A percentile compares a stretch with the other conserved stretches of the same genome.
phyloP scores from a whole-genome alignment of 306 rosid species.

The Castanospermum australe region DNA sequence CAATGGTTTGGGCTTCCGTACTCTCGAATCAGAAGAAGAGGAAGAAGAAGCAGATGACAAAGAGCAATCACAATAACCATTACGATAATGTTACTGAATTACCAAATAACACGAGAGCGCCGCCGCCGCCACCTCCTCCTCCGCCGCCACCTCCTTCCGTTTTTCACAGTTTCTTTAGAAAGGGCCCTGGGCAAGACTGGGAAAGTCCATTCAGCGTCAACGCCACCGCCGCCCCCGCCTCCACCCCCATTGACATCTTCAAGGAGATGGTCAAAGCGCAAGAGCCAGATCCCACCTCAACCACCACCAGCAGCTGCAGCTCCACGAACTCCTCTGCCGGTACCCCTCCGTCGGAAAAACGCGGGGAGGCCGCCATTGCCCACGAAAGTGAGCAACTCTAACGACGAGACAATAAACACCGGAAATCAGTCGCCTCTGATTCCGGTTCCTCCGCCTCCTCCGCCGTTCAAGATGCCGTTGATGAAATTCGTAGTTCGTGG shows the following conservation, averaged over 20 bases:
- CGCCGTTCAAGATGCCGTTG: slow-evolving; percentile 58
- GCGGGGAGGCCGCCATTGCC: slow-evolving; percentile 66
- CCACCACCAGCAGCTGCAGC: slow-evolving; percentile 38
- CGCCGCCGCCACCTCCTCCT: slow-evolving; percentile 66
- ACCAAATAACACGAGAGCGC: slow-evolving; percentile 26
- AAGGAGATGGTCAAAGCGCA: slow-evolving; percentile 39
- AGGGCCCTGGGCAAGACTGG: slow-evolving; percentile 53
- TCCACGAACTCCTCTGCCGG: slow-evolving; percentile 26
- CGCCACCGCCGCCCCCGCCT: slow-evolving; percentile 48
- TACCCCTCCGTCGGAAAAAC: slow-evolving; percentile 4
- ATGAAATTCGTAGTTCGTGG: slow-evolving; percentile 48
- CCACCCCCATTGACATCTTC: slow-evolving; percentile 38
- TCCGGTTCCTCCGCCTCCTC: slow-evolving; percentile 62
- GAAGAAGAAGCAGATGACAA: slow-evolving; percentile 53
- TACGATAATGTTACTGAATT: slow-evolving; percentile 30
- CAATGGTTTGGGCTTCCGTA: slow-evolving; percentile 66
- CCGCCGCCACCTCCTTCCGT: slow-evolving; percentile 67
- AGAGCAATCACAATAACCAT: slow-evolving; percentile 11
- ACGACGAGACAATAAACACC: slow-evolving; percentile 26
- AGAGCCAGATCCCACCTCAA: slow-evolving; percentile 33
- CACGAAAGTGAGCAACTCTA: slow-evolving; percentile 15
- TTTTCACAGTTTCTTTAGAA: slow-evolving; percentile 63
- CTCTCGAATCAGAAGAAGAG: slow-evolving; percentile 58
- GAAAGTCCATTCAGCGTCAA: slow-evolving; percentile 59
- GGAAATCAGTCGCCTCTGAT: slow-evolving; percentile 57